Percentiles rank a stretch among this genome's conserved stretches.
Evolutionary conservation across 1,284 basidiomycete species (phyloP).

Genomic region (Kalmanozyma brasiliensis): DNA sequence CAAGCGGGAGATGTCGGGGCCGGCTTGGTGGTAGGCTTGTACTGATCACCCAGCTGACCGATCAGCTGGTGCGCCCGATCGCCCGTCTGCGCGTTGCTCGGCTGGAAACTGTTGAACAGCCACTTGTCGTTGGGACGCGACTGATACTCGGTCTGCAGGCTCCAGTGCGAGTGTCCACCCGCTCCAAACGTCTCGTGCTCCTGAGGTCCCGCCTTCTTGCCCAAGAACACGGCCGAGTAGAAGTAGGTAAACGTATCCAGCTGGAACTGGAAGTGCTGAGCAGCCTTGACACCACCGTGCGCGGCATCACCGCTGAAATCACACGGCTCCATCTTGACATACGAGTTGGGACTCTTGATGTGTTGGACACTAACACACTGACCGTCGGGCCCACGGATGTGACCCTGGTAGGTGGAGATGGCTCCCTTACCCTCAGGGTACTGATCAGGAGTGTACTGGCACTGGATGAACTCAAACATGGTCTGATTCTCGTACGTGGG

Average conservation of each 20-base stretch:
- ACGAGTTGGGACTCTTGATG: background rate
- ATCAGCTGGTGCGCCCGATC: constrained; percentile 4
- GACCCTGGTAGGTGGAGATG: constrained; percentile 14
- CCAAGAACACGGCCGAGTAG: constrained; percentile 13
- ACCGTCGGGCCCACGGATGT: constrained; percentile 11
- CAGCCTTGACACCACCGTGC: constrained; percentile 6
- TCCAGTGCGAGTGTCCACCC: constrained; percentile 7
- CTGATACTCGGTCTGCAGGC: background rate
- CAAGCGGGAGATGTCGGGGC: constrained; percentile 5
- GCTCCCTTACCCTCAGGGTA: background rate
- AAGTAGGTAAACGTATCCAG: background rate
- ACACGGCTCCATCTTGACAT: constrained; percentile 5
- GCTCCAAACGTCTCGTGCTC: background rate
- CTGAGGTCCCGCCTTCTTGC: constrained; percentile 6
- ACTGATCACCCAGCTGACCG: constrained; percentile 9
- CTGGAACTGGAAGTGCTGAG: constrained; percentile 24
- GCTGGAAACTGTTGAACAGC: constrained; percentile 1
- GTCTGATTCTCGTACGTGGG: constrained; percentile 6
- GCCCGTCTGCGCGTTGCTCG: constrained; percentile 1
- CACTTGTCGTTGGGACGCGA: background rate
- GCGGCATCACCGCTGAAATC: constrained; percentile 1
- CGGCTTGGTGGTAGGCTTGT: constrained; percentile 2
- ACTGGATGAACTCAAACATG: constrained; percentile 19
- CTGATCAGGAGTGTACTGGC: background rate
- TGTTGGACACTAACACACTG: constrained; percentile 7